Conservation (phyloP, 2,329 filamentous ascomycete species). For the Colletotrichum viniferum region DNA sequence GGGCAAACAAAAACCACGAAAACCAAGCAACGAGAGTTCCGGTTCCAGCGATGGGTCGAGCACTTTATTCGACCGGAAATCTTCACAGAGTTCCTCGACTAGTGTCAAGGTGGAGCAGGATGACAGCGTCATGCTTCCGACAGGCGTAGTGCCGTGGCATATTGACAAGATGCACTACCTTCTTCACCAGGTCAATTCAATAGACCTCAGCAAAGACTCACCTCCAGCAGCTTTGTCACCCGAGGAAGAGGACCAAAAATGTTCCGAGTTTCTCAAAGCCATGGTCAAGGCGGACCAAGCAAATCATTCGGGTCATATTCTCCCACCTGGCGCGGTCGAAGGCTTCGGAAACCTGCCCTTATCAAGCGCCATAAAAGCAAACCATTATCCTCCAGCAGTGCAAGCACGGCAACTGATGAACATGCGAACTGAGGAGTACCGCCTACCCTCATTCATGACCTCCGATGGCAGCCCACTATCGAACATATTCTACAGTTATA, state of each 20-base stretch:
- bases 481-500: slow-evolving; percentile 8
- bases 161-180: slow-evolving; percentile 15
- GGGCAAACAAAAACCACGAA: not conserved
- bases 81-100: not conserved
- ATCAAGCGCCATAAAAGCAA: not conserved
- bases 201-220: not conserved
- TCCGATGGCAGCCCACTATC: slow-evolving; percentile 10
- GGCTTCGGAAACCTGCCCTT: slow-evolving; percentile 10
- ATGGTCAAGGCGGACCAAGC: not conserved
- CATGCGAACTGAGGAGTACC: slow-evolving; percentile 8
- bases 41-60: not conserved
- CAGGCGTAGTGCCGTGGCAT: not conserved
- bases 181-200: not conserved
- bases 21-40: not conserved
- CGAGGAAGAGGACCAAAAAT: not conserved
- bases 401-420: not conserved
- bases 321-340: slow-evolving; percentile 7
- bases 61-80: not conserved
- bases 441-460: slow-evolving; percentile 3
- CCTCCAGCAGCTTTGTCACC: rapidly evolving
- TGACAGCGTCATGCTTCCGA: not conserved
- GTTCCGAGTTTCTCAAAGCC: not conserved
- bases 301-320: not conserved
- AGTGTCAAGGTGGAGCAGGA: not conserved
- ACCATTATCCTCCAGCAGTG: not conserved